Evolutionary conservation across 2,329 filamentous ascomycete genomes (phyloP).

Genomic region (Fusarium compactum): DNA sequence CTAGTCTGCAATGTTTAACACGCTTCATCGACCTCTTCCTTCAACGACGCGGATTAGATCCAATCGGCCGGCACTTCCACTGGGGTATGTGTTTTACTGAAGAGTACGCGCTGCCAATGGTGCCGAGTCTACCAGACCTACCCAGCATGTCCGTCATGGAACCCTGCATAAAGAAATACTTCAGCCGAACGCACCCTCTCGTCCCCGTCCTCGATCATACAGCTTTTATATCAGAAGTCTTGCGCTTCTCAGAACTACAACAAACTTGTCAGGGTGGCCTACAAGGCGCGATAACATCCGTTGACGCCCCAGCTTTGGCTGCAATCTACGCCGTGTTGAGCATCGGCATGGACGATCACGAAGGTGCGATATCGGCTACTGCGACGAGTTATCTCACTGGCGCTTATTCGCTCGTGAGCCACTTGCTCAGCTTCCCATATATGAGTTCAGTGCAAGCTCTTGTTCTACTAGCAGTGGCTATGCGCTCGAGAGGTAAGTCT

Average conservation of each 20-base stretch:
- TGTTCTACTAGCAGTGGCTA: slow-evolving; percentile 29
- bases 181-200: slow-evolving; percentile 39
- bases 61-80: slow-evolving; percentile 36
- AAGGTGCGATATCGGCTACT: slow-evolving; percentile 18
- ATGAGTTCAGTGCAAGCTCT: slow-evolving; percentile 39
- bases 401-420: slow-evolving; percentile 35
- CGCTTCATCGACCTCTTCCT: slow-evolving; percentile 38
- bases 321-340: slow-evolving; percentile 32
- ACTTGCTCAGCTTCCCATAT: slow-evolving; percentile 36
- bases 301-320: slow-evolving; percentile 28
- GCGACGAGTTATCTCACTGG: slow-evolving; percentile 32
- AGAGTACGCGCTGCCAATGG: slow-evolving; percentile 31
- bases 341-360: slow-evolving; percentile 34
- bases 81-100: slow-evolving; percentile 43
- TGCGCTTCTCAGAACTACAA: slow-evolving; percentile 36
- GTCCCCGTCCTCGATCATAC: slow-evolving; percentile 35
- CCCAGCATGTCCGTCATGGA: slow-evolving; percentile 35
- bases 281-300: slow-evolving; percentile 22
- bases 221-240: slow-evolving; percentile 30
- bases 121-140: slow-evolving; percentile 29
- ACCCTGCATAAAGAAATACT: slow-evolving; percentile 37
- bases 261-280: slow-evolving; percentile 17
- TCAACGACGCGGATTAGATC: slow-evolving; percentile 30
- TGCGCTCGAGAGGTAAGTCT: slow-evolving; percentile 35
- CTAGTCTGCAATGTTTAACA: slow-evolving; percentile 38